Evolutionary conservation across 768 basidiomycete species (phyloP).

Genomic region (Pleurotus salmoneostramineus): DNA sequence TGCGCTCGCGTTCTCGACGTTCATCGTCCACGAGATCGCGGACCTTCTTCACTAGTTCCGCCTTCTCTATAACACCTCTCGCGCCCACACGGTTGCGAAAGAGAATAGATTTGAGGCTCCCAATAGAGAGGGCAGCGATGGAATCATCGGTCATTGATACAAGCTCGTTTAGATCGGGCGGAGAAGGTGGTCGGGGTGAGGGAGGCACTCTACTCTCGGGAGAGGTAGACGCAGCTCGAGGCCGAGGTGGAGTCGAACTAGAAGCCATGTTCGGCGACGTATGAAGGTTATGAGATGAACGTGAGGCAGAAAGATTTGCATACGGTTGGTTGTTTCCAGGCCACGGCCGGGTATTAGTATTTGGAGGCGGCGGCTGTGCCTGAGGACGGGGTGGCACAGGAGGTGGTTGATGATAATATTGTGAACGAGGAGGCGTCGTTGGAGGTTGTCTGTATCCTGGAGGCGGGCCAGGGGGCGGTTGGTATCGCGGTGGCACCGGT

Average conservation of each 20-base stretch:
- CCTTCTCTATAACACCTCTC: constrained; percentile 80
- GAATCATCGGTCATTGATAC: constrained; percentile 55
- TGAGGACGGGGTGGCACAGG: constrained; percentile 17
- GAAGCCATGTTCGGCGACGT: constrained; percentile 9
- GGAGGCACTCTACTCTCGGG: constrained; percentile 8
- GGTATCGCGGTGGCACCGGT: constrained; percentile 11
- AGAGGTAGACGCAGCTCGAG: constrained; percentile 37
- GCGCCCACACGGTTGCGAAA: constrained; percentile 82
- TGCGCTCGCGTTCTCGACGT: constrained; percentile 45
- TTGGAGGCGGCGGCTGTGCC: constrained; percentile 18
- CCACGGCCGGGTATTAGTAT: background rate
- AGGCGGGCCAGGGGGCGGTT: constrained; percentile 17
- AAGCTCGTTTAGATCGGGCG: constrained; percentile 67
- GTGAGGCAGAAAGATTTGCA: constrained; percentile 15
- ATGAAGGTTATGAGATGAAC: constrained; percentile 16
- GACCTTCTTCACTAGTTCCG: constrained; percentile 76
- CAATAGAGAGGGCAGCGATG: constrained; percentile 61
- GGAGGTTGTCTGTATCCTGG: constrained; percentile 10
- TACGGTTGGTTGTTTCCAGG: constrained; percentile 8
- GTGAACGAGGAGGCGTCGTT: constrained; percentile 15
- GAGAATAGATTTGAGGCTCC: constrained; percentile 72
- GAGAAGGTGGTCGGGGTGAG: constrained; percentile 22
- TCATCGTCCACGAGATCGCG: constrained; percentile 62
- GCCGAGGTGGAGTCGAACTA: constrained; percentile 26
- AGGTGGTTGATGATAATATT: constrained; percentile 13